A percentile compares a stretch with the other conserved stretches of the same genome.
phyloP scores from a whole-genome alignment of 192 early-diverging fungal genomes.

The Paraglomus brasilianum region DNA sequence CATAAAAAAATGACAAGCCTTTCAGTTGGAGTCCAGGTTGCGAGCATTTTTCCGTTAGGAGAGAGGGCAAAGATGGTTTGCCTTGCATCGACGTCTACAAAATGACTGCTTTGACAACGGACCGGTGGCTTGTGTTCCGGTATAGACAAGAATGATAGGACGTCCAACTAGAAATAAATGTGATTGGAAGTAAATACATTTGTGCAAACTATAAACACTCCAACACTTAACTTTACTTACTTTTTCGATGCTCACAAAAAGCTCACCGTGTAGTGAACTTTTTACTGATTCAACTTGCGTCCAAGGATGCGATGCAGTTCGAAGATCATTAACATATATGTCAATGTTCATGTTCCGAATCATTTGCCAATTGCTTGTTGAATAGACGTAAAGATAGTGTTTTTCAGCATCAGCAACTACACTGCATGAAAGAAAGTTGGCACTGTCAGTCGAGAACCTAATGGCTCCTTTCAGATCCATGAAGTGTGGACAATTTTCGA shows the following conservation, averaged over 20 bases:
- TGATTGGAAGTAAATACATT: background rate
- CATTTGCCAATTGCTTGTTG: slow-evolving; percentile 5
- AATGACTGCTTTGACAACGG: slow-evolving; percentile 1
- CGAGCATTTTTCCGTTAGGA: slow-evolving; percentile 6
- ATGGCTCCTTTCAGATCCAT: slow-evolving; percentile 3
- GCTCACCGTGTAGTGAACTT: background rate
- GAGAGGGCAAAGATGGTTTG: slow-evolving; percentile 12
- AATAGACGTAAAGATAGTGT: slow-evolving; percentile 12
- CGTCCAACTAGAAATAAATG: background rate
- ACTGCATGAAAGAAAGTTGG: slow-evolving; percentile 3
- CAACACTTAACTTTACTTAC: background rate
- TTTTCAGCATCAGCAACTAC: background rate
- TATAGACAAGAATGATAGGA: slow-evolving; percentile 2
- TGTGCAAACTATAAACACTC: background rate
- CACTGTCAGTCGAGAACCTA: background rate
- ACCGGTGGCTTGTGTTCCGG: background rate
- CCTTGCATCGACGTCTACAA: slow-evolving; percentile 4
- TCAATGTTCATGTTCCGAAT: background rate
- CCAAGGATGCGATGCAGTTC: slow-evolving; percentile 14
- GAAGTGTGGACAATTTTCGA: background rate
- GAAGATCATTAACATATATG: background rate
- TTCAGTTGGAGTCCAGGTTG: slow-evolving; percentile 18
- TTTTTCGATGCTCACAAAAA: slow-evolving; percentile 12
- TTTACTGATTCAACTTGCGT: slow-evolving; percentile 3
- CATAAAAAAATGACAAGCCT: background rate